A percentile compares a stretch with the other conserved stretches of the same genome.
phyloP scores from a whole-genome alignment of 176 grass and related monocot genomes.

The Poa annua region DNA sequence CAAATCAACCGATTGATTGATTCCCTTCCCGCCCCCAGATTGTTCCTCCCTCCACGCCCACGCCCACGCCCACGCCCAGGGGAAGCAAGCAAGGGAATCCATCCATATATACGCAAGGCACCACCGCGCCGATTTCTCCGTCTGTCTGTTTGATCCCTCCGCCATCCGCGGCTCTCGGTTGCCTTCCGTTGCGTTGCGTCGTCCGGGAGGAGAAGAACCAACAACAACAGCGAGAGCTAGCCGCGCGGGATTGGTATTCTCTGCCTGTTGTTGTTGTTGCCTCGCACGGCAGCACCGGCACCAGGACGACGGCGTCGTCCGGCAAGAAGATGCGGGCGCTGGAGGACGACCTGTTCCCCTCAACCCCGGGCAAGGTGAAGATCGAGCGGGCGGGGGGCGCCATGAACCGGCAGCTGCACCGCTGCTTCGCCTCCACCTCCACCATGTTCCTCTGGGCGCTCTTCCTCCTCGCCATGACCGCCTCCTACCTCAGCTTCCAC shows the following conservation, averaged over 20 bases:
- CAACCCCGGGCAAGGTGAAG: slow-evolving; percentile 92
- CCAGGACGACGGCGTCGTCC: background rate
- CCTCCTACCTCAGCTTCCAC: slow-evolving; percentile 89
- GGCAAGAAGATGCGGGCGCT: slow-evolving; percentile 68
- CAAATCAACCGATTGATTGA: background rate
- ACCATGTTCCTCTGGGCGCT: slow-evolving; percentile 90
- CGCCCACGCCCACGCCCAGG: background rate
- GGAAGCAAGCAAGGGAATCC: background rate
- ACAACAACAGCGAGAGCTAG: background rate
- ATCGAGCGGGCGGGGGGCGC: slow-evolving; percentile 67
- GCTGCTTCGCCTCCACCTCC: slow-evolving; percentile 85
- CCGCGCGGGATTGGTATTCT: background rate
- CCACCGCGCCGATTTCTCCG: background rate
- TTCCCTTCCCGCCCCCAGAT: background rate
- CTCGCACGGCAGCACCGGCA: background rate
- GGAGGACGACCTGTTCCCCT: slow-evolving; percentile 92
- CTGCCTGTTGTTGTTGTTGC: no score
- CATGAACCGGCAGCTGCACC: slow-evolving; percentile 76
- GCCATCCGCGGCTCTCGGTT: background rate
- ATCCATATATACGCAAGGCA: background rate
- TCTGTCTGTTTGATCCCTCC: background rate
- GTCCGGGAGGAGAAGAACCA: background rate
- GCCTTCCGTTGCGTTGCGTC: background rate
- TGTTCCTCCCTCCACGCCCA: background rate
- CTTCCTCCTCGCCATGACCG: slow-evolving; percentile 85